A percentile compares a stretch with the other conserved stretches of the same genome.
These are phyloP conservation scores for Apophysomyces sp. DNA, from an alignment of 371 early-diverging fungal species.

Conservation along the genomic window DNA sequence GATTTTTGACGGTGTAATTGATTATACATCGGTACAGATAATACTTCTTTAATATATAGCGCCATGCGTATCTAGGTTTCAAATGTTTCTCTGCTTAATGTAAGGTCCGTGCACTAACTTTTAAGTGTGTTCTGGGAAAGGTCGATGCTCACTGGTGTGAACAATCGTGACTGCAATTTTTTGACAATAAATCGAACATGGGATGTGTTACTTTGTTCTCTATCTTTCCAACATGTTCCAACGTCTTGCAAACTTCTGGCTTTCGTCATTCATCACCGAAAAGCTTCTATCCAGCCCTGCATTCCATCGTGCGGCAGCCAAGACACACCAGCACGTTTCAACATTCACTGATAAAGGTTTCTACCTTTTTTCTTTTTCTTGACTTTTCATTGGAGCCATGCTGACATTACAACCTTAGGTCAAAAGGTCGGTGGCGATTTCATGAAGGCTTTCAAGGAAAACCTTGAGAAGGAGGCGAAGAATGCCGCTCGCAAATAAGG, in stretches of 20 bases:
- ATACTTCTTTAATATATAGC: no score
- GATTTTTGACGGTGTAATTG: no score
- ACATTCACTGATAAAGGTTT: constrained; percentile 40
- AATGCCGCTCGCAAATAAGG: constrained; percentile 14
- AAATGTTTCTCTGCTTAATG: no score
- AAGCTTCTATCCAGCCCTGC: constrained; percentile 45
- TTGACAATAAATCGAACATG: no score
- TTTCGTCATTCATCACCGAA: constrained; percentile 48
- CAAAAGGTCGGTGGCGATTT: constrained; percentile 33
- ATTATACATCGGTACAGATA: no score
- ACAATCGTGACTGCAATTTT: no score
- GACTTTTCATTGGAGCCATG: background rate
- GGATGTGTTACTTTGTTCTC: background rate
- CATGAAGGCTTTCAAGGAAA: constrained; percentile 51
- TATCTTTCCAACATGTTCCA: constrained; percentile 35
- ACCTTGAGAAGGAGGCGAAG: constrained; percentile 47
- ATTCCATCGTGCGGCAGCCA: constrained; percentile 49
- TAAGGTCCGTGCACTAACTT: no score
- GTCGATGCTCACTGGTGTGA: no score
- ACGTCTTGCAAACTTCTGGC: constrained; percentile 49
- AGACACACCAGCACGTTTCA: constrained; percentile 55
- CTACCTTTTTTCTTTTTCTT: background rate
- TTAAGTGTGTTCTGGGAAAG: no score
- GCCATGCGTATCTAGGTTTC: no score
- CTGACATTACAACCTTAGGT: constrained; percentile 12